A percentile compares a stretch with the other conserved stretches of the same genome.
phyloP scores from a whole-genome alignment of 768 basidiomycete species.

The Psilocybe sp. region DNA sequence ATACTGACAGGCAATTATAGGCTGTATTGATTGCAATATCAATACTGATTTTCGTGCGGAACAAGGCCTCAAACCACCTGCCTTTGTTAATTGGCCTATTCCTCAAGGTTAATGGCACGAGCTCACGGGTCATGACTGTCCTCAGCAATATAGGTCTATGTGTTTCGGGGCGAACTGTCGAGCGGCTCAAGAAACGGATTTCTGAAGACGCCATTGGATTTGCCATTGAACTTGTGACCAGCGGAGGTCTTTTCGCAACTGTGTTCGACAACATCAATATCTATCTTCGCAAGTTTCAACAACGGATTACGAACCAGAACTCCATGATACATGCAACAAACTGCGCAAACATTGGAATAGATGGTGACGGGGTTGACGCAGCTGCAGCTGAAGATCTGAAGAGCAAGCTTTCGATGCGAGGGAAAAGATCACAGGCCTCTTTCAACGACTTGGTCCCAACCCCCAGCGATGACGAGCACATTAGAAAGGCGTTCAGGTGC shows the following conservation, averaged over 20 bases:
- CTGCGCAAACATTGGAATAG: not conserved
- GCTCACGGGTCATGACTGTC: slow-evolving; percentile 22
- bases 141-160: slow-evolving; percentile 25
- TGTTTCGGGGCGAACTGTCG: slow-evolving; percentile 22
- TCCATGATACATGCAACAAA: slow-evolving; percentile 27
- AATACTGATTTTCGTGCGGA: slow-evolving; percentile 23
- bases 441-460: no score
- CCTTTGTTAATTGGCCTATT: slow-evolving; percentile 27
- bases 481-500: no score
- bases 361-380: not conserved
- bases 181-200: slow-evolving; percentile 22
- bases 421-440: not conserved
- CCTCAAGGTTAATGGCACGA: slow-evolving; percentile 26
- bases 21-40: slow-evolving; percentile 12
- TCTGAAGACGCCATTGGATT: slow-evolving; percentile 21
- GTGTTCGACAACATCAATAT: slow-evolving; percentile 34
- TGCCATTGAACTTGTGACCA: slow-evolving; percentile 20
- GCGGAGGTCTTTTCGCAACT: slow-evolving; percentile 14
- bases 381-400: not conserved
- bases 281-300: slow-evolving; percentile 26
- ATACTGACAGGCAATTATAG: no score
- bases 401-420: not conserved
- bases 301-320: slow-evolving; percentile 25
- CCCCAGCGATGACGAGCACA: no score
- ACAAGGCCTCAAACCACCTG: slow-evolving; percentile 24